Conservation (phyloP, 192 early-diverging fungal genomes). For the Mortierella antarctica region DNA sequence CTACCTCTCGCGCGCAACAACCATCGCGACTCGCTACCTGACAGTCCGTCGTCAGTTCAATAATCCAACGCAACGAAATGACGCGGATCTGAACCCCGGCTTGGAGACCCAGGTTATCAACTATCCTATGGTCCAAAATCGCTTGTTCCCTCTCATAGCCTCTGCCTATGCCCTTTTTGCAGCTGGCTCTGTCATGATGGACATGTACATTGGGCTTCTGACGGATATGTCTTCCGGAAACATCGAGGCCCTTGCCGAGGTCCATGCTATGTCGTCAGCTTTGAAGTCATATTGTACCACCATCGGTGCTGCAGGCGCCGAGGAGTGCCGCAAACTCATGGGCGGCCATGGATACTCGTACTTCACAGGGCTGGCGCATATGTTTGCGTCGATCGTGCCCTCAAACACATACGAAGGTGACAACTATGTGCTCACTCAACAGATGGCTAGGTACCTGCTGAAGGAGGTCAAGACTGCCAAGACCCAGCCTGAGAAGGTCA, state of each 20-base stretch:
- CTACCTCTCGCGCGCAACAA: conserved; percentile 60
- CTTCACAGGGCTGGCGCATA: conserved; percentile 74
- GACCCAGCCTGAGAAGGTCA: conserved; percentile 29
- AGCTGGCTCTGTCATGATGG: conserved; percentile 45
- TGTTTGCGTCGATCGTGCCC: conserved; percentile 75
- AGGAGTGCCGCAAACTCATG: conserved; percentile 76
- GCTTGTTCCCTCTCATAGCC: conserved; percentile 64
- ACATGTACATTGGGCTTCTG: conserved; percentile 68
- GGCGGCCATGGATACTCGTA: conserved; percentile 84
- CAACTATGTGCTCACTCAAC: conserved; percentile 87
- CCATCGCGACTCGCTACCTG: conserved; percentile 60
- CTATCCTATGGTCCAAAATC: conserved; percentile 63
- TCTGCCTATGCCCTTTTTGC: conserved; percentile 62
- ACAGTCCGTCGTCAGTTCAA: conserved; percentile 62
- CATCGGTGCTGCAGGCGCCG: conserved; percentile 71
- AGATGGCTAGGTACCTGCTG: conserved; percentile 80
- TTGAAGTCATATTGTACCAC: conserved; percentile 82
- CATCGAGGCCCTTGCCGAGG: conserved; percentile 59
- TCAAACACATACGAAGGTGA: conserved; percentile 87
- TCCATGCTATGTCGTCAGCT: conserved; percentile 84
- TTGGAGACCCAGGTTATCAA: conserved; percentile 66
- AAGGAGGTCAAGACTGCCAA: conserved; percentile 55
- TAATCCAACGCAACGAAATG: conserved; percentile 53
- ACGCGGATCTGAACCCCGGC: conserved; percentile 55
- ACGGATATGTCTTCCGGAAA: conserved; percentile 59